phyloP scores from a whole-genome alignment of 331 rosid species.

The Prunus yedoensis region DNA sequence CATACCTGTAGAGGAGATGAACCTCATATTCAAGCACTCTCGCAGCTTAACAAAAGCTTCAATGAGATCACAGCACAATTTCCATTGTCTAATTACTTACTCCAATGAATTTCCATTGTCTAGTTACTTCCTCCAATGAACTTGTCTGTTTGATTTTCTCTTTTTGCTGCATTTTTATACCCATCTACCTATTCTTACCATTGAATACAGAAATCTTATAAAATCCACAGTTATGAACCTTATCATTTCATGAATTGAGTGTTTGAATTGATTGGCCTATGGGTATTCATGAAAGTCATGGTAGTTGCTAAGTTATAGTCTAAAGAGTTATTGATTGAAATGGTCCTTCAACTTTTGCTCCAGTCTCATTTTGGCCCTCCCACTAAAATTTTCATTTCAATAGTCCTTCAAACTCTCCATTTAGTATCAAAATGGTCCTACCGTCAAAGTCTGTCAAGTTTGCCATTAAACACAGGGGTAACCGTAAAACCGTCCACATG shows the following conservation, averaged over 20 bases:
- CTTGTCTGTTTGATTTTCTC: neutral
- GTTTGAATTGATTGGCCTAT: neutral
- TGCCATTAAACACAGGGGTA: no score
- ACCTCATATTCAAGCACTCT: constrained; percentile 51
- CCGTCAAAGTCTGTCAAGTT: neutral
- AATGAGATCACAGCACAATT: constrained; percentile 40
- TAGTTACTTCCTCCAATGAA: constrained; percentile 30
- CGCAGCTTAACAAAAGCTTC: constrained; percentile 43
- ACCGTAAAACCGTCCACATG: no score
- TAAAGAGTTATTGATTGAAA: no score
- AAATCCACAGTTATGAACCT: neutral
- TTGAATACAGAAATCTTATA: neutral
- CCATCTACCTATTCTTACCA: neutral
- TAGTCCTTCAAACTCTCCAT: no score
- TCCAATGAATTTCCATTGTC: constrained; percentile 43
- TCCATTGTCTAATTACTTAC: no score
- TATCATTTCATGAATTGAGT: neutral
- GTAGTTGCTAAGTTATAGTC: neutral
- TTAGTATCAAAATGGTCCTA: no score
- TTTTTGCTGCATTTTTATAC: neutral
- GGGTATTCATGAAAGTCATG: no score
- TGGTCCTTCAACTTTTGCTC: no score
- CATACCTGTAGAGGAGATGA: constrained; percentile 52
- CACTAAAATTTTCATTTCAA: no score
- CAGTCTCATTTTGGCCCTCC: no score